These are phyloP conservation scores for Eragrostis tef DNA, from an alignment of 202 grass and related monocot genomes.

Conservation along the genomic window DNA sequence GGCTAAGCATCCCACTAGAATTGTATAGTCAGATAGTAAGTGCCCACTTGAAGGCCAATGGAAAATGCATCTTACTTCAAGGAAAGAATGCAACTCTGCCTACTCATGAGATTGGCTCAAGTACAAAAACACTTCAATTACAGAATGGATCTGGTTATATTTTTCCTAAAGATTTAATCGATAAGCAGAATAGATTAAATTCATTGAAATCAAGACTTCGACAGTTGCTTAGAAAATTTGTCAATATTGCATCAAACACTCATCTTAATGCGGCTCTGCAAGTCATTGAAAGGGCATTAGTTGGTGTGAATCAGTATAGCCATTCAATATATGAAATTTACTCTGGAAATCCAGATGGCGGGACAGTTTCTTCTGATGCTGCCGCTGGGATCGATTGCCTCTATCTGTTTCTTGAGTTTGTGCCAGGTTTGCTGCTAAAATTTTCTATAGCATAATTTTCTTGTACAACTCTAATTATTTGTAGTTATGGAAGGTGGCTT, in stretches of 20 bases:
- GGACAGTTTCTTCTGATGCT: constrained; percentile 67
- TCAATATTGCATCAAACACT: constrained; percentile 61
- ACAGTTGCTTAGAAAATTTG: constrained; percentile 70
- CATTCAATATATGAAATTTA: constrained; percentile 77
- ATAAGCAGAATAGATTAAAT: constrained; percentile 60
- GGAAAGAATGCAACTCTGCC: constrained; percentile 77
- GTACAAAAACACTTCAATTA: constrained; percentile 66
- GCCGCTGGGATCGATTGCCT: constrained; percentile 83
- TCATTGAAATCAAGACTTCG: constrained; percentile 78
- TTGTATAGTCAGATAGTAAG: constrained; percentile 64
- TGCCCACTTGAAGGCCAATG: constrained; percentile 72
- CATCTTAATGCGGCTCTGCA: constrained; percentile 61
- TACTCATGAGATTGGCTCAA: constrained; percentile 83
- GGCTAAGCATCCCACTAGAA: constrained; percentile 68
- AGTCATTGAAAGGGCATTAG: constrained; percentile 82
- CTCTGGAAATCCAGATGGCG: constrained; percentile 67
- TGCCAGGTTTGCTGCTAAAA: constrained; percentile 62
- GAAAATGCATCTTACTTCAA: constrained; percentile 91
- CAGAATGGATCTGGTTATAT: constrained; percentile 49
- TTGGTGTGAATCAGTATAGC: constrained; percentile 68
- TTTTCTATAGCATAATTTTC: constrained; percentile 23
- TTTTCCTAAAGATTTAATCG: constrained; percentile 41
- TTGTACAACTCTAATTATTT: background rate
- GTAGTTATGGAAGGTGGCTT: constrained; percentile 13
- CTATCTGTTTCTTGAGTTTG: constrained; percentile 81